phyloP scores from a whole-genome alignment of 805 yeast species.

The Cyberlindnera veronae region DNA sequence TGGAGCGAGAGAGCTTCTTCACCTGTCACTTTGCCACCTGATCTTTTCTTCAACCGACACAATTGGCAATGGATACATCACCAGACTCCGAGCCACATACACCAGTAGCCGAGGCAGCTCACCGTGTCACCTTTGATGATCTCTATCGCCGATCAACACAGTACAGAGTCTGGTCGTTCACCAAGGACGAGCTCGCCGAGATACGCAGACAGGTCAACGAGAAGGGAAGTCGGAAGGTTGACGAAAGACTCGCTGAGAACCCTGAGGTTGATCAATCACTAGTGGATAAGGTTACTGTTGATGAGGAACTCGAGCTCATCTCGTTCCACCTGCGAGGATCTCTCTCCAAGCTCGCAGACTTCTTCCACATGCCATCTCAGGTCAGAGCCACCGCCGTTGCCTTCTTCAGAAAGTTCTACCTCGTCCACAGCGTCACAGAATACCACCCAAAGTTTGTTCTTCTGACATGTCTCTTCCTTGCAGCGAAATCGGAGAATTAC shows the following conservation, averaged over 20 bases:
- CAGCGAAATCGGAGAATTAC: constrained; percentile 89
- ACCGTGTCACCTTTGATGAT: constrained; percentile 71
- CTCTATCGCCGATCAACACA: constrained; percentile 85
- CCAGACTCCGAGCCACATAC: not conserved
- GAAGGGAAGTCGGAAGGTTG: constrained; percentile 41
- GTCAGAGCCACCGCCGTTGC: constrained; percentile 81
- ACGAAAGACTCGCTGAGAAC: constrained; percentile 32
- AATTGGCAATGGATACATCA: too few relatives aligned
- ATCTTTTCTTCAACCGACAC: too few relatives aligned
- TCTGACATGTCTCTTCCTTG: constrained; percentile 80
- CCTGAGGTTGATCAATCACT: constrained; percentile 31
- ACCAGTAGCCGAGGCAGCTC: constrained; percentile 9
- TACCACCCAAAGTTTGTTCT: constrained; percentile 81
- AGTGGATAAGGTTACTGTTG: constrained; percentile 43
- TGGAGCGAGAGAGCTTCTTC: too few relatives aligned
- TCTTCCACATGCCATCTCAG: constrained; percentile 82
- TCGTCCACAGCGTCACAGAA: constrained; percentile 80
- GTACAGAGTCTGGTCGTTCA: constrained; percentile 82
- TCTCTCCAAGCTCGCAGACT: constrained; percentile 57
- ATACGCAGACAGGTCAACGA: constrained; percentile 49
- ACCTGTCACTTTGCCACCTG: too few relatives aligned
- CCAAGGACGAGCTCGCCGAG: constrained; percentile 50
- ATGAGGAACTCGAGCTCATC: constrained; percentile 70
- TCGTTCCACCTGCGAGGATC: constrained; percentile 71
- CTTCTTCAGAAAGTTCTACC: constrained; percentile 76